Percentiles rank a stretch among this genome's conserved stretches.
These are phyloP conservation scores for Camelina neglecta DNA, from an alignment of 345 rosid genomes.

Conservation along the genomic window DNA sequence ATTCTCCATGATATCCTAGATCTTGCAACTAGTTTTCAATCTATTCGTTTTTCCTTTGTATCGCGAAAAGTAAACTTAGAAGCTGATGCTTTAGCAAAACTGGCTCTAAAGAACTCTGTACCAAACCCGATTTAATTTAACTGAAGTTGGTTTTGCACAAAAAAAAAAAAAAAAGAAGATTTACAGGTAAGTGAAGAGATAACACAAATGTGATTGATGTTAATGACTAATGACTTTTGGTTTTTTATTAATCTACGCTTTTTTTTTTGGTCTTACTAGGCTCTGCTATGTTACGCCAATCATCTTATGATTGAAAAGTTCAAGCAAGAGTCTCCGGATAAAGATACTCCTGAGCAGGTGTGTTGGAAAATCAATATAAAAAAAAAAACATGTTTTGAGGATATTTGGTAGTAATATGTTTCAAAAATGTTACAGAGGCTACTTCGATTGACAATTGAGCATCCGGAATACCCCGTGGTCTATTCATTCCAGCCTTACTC, in stretches of 20 bases:
- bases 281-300: conserved; percentile 50
- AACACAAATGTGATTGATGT: not conserved
- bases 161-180: not conserved
- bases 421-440: conserved; percentile 61
- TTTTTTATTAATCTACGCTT: not conserved
- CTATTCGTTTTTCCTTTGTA: too few relatives aligned
- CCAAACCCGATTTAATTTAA: too few relatives aligned
- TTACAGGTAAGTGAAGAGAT: not conserved
- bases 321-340: conserved; percentile 43
- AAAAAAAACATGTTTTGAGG: not conserved
- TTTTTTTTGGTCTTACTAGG: not conserved
- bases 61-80: too few relatives aligned
- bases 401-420: not conserved
- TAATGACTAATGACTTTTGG: not conserved
- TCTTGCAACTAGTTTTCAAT: too few relatives aligned
- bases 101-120: too few relatives aligned
- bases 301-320: conserved; percentile 40
- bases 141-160: too few relatives aligned
- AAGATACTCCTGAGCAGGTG: conserved; percentile 68
- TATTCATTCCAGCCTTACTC: conserved; percentile 57
- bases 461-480: conserved; percentile 54
- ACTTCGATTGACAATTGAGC: conserved; percentile 65
- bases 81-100: too few relatives aligned
- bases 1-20: too few relatives aligned
- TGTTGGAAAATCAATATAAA: not conserved